Percentiles rank a stretch among this genome's conserved stretches.
These are phyloP conservation scores for Lactarius sanguifluus DNA, from an alignment of 768 basidiomycete genomes.

Conservation along the genomic window DNA sequence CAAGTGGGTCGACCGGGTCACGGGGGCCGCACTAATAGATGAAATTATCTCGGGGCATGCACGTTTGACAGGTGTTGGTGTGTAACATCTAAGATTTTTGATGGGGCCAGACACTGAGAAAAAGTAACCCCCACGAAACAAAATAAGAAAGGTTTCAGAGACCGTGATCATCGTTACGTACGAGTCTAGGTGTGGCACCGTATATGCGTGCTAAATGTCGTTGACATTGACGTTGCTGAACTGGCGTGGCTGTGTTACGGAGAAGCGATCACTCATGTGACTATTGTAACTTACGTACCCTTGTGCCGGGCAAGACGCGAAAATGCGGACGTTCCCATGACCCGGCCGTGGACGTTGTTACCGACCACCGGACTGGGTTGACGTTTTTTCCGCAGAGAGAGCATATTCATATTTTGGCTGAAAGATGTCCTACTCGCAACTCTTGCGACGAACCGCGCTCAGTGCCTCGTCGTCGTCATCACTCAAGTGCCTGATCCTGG, in stretches of 20 bases:
- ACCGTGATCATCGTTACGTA: not conserved
- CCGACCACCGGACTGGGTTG: not conserved
- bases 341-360: not conserved
- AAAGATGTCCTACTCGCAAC: constrained; percentile 3
- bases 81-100: not conserved
- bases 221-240: not conserved
- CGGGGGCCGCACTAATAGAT: not conserved
- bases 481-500: not conserved
- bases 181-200: not conserved
- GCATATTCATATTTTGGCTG: not conserved
- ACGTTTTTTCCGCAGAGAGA: not conserved
- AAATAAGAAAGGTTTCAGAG: not conserved
- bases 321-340: not conserved
- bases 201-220: not conserved
- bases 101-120: not conserved
- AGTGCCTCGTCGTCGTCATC: not conserved
- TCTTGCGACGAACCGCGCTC: not conserved
- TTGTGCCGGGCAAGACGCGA: not conserved
- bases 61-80: not conserved
- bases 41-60: not conserved
- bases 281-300: not conserved
- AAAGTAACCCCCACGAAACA: not conserved
- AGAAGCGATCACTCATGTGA: no score
- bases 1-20: not conserved
- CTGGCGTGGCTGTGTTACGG: not conserved